Evolutionary conservation across 192 early-diverging fungal species (phyloP), one percentile per base, ranked within the genome.

Genomic region (Dimargaris verticillata): DNA sequence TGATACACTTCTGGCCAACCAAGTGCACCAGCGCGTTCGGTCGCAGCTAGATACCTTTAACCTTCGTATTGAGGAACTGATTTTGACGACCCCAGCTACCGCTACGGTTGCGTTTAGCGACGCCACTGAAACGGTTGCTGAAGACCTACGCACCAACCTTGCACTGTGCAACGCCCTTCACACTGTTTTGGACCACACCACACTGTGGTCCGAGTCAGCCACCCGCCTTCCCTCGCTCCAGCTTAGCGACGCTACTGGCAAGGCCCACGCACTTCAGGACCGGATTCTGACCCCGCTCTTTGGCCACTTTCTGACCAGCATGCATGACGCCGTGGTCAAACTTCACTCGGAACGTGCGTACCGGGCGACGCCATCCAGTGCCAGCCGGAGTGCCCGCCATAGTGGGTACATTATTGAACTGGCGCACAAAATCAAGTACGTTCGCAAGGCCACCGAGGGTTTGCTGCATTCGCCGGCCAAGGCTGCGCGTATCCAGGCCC

Each of bases 361-460:
- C 20, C 17, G 17, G 46, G 11, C 46, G 3, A 9, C 26, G 13
- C 26, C 14, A 55, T 55, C 53, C 53, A n/a, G 28, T 17, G 18
- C 14, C 18, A 18, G 25, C 26, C n/a, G 53, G 17, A 7, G 17
- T 9, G 33, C 14, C 18, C 53, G 53, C 33, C 28, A 55, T 55
- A 55, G 28, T n/a, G 26, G 22, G 28, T 26, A 55, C 33, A 7
- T 55, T 9, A 33, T 55, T 33, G 53, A 55, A 55, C 33, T 55
- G 53, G 53, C 53, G 14, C 53, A 55, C 53, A n/a, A 33, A 12
- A 55, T 55, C 53, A 25, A 28, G 10, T 55, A 55, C 53, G 18
- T 55, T 33, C 53, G 53, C 33, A n/a, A 28, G 26, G 22, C 28
- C 22, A 33, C 4, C 26, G 53, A 55, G 15, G 28, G 28, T 26